Conservation (phyloP, 768 basidiomycete genomes). For the Candolleomyces eurysporus region DNA sequence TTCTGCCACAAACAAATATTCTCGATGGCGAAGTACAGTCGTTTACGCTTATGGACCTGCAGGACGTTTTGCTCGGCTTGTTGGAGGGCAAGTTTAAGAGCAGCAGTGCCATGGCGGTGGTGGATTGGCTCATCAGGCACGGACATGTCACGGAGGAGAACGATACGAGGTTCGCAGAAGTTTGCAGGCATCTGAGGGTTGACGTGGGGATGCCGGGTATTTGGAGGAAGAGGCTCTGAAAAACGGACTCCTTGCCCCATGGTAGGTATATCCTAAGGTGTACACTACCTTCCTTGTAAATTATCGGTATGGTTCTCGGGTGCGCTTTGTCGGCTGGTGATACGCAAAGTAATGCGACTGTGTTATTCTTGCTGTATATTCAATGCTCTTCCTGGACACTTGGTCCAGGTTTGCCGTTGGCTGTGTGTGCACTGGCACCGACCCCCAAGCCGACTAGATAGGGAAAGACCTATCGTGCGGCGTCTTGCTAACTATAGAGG, state of each 20-base stretch:
- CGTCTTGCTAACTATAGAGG: too few species aligned
- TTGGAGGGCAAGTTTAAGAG: conserved; percentile 36
- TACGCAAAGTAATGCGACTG: too few species aligned
- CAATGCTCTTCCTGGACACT: too few species aligned
- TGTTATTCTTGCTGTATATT: too few species aligned
- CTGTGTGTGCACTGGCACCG: too few species aligned
- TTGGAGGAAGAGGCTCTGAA: conserved; percentile 16
- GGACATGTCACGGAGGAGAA: conserved; percentile 32
- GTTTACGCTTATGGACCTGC: conserved; percentile 36
- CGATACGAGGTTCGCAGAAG: conserved; percentile 30
- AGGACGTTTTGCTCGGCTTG: conserved; percentile 31
- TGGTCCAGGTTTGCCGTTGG: too few species aligned
- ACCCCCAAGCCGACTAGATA: too few species aligned
- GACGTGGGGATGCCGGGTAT: conserved; percentile 25
- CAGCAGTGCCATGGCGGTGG: conserved; percentile 40
- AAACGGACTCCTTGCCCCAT: not conserved
- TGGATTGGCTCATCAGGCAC: conserved; percentile 40
- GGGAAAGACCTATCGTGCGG: too few species aligned
- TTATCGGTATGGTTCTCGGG: not conserved
- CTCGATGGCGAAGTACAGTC: conserved; percentile 42
- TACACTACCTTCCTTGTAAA: not conserved
- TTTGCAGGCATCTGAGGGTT: conserved; percentile 24
- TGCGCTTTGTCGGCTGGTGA: too few species aligned
- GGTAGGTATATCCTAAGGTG: not conserved
- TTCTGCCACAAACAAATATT: conserved; percentile 33